phyloP scores from a whole-genome alignment of 176 grass and related monocot genomes.

The Carex myosuroides region DNA sequence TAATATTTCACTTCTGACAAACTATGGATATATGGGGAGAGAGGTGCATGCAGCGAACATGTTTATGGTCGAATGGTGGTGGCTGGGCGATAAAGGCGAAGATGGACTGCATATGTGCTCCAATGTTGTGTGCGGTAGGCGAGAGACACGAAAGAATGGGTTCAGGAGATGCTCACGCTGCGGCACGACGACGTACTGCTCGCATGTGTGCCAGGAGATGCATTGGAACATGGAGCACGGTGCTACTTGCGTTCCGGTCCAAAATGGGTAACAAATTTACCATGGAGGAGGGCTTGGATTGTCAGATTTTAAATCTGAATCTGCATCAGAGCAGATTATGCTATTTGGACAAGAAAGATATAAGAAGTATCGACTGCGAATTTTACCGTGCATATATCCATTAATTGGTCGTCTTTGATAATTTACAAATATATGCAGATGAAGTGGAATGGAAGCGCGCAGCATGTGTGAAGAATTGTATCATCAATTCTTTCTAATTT shows the following conservation, averaged over 20 bases:
- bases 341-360: background rate
- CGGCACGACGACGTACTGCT: slow-evolving; percentile 71
- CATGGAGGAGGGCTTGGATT: background rate
- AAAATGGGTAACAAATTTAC: background rate
- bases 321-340: background rate
- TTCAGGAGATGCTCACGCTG: slow-evolving; percentile 76
- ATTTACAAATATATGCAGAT: background rate
- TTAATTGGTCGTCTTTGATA: background rate
- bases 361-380: background rate
- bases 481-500: slow-evolving; percentile 4
- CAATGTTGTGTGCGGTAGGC: slow-evolving; percentile 45
- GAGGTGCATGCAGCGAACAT: slow-evolving; percentile 53
- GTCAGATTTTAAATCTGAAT: background rate
- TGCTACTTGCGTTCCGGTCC: slow-evolving; percentile 23
- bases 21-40: slow-evolving; percentile 13
- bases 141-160: slow-evolving; percentile 59
- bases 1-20: background rate
- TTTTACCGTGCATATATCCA: too few relatives aligned
- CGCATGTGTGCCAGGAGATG: slow-evolving; percentile 74
- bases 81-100: background rate
- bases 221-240: slow-evolving; percentile 78
- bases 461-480: slow-evolving; percentile 3
- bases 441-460: background rate
- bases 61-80: slow-evolving; percentile 67
- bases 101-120: slow-evolving; percentile 47